phyloP scores from a whole-genome alignment of 768 basidiomycete genomes.

The Termitomyces titanicus region DNA sequence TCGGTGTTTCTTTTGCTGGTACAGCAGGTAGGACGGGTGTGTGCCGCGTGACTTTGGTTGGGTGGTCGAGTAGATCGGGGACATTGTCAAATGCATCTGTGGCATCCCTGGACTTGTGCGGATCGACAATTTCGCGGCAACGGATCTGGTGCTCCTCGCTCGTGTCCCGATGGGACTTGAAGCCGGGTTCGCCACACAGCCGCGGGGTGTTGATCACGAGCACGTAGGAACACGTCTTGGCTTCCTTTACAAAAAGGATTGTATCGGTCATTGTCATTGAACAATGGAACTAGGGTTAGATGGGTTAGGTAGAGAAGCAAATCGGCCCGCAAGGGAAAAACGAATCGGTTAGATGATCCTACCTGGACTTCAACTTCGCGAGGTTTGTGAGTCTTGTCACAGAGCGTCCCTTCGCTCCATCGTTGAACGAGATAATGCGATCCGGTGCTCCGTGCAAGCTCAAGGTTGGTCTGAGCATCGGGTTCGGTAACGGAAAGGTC shows the following conservation, averaged over 20 bases:
- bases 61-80: slow-evolving; percentile 48
- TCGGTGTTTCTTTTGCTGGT: slow-evolving; percentile 19
- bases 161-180: slow-evolving; percentile 70
- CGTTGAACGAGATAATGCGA: slow-evolving; percentile 90
- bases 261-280: slow-evolving; percentile 92
- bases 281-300: slow-evolving; percentile 76
- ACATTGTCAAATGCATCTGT: slow-evolving; percentile 26
- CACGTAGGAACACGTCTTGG: slow-evolving; percentile 91
- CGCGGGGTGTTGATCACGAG: slow-evolving; percentile 94
- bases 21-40: slow-evolving; percentile 46
- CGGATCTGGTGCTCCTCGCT: slow-evolving; percentile 68
- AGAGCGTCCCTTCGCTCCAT: slow-evolving; percentile 88
- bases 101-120: slow-evolving; percentile 22
- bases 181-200: slow-evolving; percentile 89
- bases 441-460: slow-evolving; percentile 72
- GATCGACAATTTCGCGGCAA: slow-evolving; percentile 72
- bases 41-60: slow-evolving; percentile 46
- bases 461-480: slow-evolving; percentile 64
- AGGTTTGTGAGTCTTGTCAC: slow-evolving; percentile 85
- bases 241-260: slow-evolving; percentile 89
- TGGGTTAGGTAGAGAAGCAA: background rate
- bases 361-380: slow-evolving; percentile 96
- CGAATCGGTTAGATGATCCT: slow-evolving; percentile 9
- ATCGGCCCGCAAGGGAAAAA: slow-evolving; percentile 2
- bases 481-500: slow-evolving; percentile 67